Evolutionary conservation across 164 flowering plant species (phyloP), one percentile per base, ranked within the genome.

Genomic region (Nymphaea thermarum): DNA sequence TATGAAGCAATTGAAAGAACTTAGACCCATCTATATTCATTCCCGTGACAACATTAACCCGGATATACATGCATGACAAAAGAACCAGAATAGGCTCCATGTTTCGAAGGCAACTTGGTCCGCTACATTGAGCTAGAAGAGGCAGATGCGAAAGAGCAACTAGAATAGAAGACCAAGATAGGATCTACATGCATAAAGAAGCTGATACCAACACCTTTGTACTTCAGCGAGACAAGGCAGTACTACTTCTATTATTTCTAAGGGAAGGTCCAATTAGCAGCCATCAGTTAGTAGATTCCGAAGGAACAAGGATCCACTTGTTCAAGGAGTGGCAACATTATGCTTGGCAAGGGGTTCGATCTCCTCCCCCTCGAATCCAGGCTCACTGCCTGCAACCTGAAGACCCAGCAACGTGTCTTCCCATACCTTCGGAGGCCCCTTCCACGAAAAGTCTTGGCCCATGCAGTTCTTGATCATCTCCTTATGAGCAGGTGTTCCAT

Each of bases 391-490:
- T 1, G 74, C 83, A 68, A 82, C 97, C 63, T 72, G 88, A 66
- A 93, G 71, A 68, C 83, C 69, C 71, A 93, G 72, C 65, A 93
- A 76, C 74, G 82, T 0, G 65, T 80, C 44, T 66, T 93, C 98
- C 98, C 97, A 93, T 10, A 76, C 64, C 80, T 82, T 86, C 3
- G 98, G 85, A 61, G 98, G 96, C 66, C 81, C 93, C 98, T 91
- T 94, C 98, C 98, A 94, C 44, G 98, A 94, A 43, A 91, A 84
- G 67, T 94, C 98, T 74, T 88, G 93, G 61, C 91, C 88, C 97
- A 94, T 94, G 81, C 93, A 82, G 62, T 88, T 94, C 60, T 73
- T 61, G 5, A 91, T 79, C 87, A 94, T 94, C 75, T 91, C 88
- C 4, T 65, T 71, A 7, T 84, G 72, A 60, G 92, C 89, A 55